phyloP scores from a whole-genome alignment of 768 basidiomycete species.

The Podaxis sp. region DNA sequence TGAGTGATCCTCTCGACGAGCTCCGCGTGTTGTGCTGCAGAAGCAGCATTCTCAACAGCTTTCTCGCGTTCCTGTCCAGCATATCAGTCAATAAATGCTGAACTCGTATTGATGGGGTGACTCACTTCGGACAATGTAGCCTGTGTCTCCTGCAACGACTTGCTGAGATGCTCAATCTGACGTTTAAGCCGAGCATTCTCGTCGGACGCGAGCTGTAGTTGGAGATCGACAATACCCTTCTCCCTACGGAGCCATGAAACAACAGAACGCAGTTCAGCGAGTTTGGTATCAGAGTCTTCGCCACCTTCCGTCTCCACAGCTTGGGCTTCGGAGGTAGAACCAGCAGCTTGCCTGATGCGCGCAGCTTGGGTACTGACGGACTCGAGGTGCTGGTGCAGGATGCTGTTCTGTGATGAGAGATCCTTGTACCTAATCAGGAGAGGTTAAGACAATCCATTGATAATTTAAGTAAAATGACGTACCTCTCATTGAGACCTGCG shows the following conservation, averaged over 20 bases:
- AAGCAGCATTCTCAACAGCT: slow-evolving; percentile 66
- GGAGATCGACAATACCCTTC: slow-evolving; percentile 89
- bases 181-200: slow-evolving; percentile 73
- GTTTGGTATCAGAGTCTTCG: slow-evolving; percentile 58
- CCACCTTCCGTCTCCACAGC: slow-evolving; percentile 42
- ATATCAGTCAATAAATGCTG: slow-evolving; percentile 7
- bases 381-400: slow-evolving; percentile 83
- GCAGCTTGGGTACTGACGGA: slow-evolving; percentile 80
- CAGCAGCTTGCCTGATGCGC: slow-evolving; percentile 70
- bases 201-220: slow-evolving; percentile 74
- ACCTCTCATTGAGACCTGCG: slow-evolving; percentile 70
- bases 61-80: slow-evolving; percentile 71
- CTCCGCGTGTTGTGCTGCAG: slow-evolving; percentile 79
- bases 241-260: slow-evolving; percentile 84
- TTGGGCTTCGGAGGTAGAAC: slow-evolving; percentile 19
- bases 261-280: slow-evolving; percentile 73
- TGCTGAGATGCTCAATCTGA: slow-evolving; percentile 72
- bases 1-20: slow-evolving; percentile 86
- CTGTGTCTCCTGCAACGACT: slow-evolving; percentile 68
- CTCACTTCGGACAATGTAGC: slow-evolving; percentile 67
- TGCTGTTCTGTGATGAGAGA: slow-evolving; percentile 68
- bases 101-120: not conserved
- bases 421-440: slow-evolving; percentile 59
- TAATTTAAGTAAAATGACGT: slow-evolving; percentile 15
- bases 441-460: not conserved